These are phyloP conservation scores for Penicillium sp. DNA, from an alignment of 2,329 filamentous ascomycete genomes.

Conservation along the genomic window DNA sequence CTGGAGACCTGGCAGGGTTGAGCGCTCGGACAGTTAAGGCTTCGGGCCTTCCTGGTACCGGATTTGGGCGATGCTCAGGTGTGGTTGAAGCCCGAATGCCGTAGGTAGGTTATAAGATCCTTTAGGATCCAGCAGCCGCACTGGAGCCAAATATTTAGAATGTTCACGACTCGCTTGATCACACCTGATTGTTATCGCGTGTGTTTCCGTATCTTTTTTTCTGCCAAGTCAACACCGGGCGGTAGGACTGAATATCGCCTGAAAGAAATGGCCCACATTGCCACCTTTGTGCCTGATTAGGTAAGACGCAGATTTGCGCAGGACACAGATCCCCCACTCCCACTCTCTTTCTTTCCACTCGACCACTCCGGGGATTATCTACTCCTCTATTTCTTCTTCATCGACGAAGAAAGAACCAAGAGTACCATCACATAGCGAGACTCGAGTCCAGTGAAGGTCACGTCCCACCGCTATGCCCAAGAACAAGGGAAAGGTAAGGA, in stretches of 20 bases:
- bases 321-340: conserved; percentile 20
- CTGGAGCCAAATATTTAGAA: neutral
- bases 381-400: conserved; percentile 17
- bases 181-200: neutral
- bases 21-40: neutral
- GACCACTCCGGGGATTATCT: conserved; percentile 13
- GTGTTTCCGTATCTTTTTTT: conserved; percentile 1
- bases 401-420: conserved; percentile 10
- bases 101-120: neutral
- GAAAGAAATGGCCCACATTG: conserved; percentile 10
- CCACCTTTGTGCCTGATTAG: conserved; percentile 26
- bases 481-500: conserved; percentile 96
- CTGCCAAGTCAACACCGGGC: neutral
- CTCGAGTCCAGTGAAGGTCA: conserved; percentile 28
- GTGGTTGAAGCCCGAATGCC: neutral
- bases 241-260: conserved; percentile 6
- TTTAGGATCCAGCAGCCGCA: neutral
- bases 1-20: neutral
- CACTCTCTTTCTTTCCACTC: conserved; percentile 15
- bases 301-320: conserved; percentile 25
- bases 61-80: neutral
- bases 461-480: conserved; percentile 73
- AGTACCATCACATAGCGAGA: conserved; percentile 16
- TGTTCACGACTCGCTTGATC: neutral
- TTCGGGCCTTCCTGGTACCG: neutral